phyloP scores from a whole-genome alignment of 495 filamentous ascomycete genomes.

The Daldinia concentrica region DNA sequence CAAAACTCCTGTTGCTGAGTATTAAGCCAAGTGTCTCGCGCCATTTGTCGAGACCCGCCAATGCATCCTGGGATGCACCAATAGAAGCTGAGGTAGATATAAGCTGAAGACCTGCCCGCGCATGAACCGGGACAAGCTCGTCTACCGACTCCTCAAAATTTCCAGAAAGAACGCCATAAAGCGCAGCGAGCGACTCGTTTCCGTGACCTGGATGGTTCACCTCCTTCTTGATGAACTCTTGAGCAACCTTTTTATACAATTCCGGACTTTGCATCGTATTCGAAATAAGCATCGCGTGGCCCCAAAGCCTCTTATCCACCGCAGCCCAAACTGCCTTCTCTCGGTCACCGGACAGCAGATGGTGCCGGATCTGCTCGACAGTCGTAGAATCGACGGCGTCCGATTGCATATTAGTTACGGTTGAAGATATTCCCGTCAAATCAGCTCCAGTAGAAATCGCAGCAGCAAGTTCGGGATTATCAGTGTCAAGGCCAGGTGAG shows the following conservation, averaged over 20 bases:
- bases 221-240: conserved; percentile 93
- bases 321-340: conserved; percentile 95
- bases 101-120: conserved; percentile 90
- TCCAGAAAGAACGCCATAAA: conserved; percentile 93
- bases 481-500: conserved; percentile 63
- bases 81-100: conserved; percentile 72
- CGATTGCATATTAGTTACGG: conserved; percentile 48
- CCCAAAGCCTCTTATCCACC: conserved; percentile 94
- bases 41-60: conserved; percentile 92
- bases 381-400: conserved; percentile 74
- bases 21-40: conserved; percentile 87
- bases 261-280: conserved; percentile 71
- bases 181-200: conserved; percentile 83
- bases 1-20: conserved; percentile 82
- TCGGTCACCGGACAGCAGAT: conserved; percentile 80
- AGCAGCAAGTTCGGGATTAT: conserved; percentile 45
- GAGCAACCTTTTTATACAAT: conserved; percentile 88
- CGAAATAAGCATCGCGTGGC: conserved; percentile 91
- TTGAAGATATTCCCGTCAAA: conserved; percentile 36
- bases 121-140: conserved; percentile 94
- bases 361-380: conserved; percentile 72
- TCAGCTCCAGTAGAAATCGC: conserved; percentile 39
- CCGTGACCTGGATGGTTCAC: conserved; percentile 80
- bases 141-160: conserved; percentile 95
- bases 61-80: conserved; percentile 72